These are phyloP conservation scores for Erythrophleum ivorense DNA, from an alignment of 331 rosid species.

Conservation along the genomic window DNA sequence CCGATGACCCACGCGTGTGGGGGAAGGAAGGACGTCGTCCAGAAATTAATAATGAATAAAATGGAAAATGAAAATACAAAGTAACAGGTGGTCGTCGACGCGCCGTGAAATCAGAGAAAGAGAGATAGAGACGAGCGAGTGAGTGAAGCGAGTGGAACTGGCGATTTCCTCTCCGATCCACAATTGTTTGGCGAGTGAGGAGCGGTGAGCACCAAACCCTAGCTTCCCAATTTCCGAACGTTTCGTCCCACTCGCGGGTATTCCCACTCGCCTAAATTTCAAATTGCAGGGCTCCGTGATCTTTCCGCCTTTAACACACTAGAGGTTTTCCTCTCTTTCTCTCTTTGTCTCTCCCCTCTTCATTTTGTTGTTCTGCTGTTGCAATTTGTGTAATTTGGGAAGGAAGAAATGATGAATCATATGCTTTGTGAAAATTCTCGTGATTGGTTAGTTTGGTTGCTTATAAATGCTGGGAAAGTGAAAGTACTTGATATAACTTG, in stretches of 20 bases:
- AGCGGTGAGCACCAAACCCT: constrained; percentile 42
- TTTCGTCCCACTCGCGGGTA: constrained; percentile 53
- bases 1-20: constrained; percentile 35
- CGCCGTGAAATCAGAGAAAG: constrained; percentile 46
- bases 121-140: constrained; percentile 46
- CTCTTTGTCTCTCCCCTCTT: background rate
- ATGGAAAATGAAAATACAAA: background rate
- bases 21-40: background rate
- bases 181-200: constrained; percentile 31
- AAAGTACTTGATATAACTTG: background rate
- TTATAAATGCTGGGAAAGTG: constrained; percentile 13
- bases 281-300: constrained; percentile 18
- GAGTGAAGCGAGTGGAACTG: constrained; percentile 36
- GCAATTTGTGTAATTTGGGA: background rate
- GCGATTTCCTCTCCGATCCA: constrained; percentile 55
- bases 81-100: constrained; percentile 38
- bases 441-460: background rate
- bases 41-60: background rate
- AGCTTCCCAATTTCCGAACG: constrained; percentile 31
- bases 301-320: background rate
- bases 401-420: background rate
- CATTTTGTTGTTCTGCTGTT: background rate
- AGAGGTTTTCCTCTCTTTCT: constrained; percentile 28
- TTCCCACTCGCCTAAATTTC: constrained; percentile 54
- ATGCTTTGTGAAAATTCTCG: constrained; percentile 29